phyloP scores from a whole-genome alignment of 257 asterid genomes.

The Schizonepeta tenuifolia region DNA sequence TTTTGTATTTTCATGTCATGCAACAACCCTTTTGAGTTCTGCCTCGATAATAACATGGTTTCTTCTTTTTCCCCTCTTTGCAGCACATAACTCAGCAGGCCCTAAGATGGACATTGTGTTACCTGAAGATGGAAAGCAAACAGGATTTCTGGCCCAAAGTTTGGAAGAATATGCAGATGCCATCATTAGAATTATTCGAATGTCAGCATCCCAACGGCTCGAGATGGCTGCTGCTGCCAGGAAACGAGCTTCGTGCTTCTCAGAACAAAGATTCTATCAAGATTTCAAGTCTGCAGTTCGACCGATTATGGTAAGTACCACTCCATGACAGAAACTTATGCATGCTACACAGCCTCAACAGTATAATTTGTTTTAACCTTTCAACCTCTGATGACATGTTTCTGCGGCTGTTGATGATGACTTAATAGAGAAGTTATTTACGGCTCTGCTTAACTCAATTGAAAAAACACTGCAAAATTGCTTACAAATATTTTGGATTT shows the following conservation, averaged over 20 bases:
- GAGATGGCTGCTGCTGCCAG: conserved; percentile 87
- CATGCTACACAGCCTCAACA: conserved; percentile 16
- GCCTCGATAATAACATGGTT: neutral
- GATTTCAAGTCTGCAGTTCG: conserved; percentile 81
- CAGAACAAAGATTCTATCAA: conserved; percentile 75
- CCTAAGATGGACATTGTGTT: conserved; percentile 92
- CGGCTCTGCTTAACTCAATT: no score
- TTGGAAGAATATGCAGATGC: conserved; percentile 82
- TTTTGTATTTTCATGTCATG: neutral
- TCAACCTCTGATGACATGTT: neutral
- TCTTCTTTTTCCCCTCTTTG: neutral
- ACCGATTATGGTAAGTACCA: conserved; percentile 43
- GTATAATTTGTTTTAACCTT: conserved; percentile 4
- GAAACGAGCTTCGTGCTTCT: conserved; percentile 71
- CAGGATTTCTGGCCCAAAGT: conserved; percentile 81
- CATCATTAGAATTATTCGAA: conserved; percentile 53
- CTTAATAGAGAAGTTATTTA: neutral
- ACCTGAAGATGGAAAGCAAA: conserved; percentile 73
- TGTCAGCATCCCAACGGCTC: conserved; percentile 65
- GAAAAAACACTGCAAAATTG: no score
- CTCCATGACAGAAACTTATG: conserved; percentile 26
- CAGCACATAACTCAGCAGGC: conserved; percentile 97
- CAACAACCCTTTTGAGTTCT: neutral
- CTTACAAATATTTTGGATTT: no score
- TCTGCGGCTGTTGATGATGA: neutral